Conservation (phyloP, 306 rosid species). For the Fagus crenata region DNA sequence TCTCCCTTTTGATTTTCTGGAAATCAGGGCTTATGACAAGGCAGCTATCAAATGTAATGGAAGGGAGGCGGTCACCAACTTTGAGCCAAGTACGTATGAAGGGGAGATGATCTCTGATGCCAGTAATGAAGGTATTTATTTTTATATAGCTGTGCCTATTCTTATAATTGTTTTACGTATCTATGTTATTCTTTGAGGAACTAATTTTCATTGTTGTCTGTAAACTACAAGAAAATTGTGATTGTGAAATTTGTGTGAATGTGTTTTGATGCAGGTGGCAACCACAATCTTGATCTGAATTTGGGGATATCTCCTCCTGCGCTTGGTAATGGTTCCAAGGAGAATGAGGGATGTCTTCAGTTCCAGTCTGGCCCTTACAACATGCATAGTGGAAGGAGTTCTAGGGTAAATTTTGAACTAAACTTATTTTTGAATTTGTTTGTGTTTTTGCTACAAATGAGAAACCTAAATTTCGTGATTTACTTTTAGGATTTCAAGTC, state of each 20-base stretch:
- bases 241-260: constrained; percentile 14
- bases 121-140: constrained; percentile 53
- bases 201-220: background rate
- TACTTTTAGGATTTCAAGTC: background rate
- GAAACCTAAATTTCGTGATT: background rate
- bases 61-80: constrained; percentile 96
- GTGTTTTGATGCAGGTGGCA: constrained; percentile 49
- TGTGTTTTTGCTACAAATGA: background rate
- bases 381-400: constrained; percentile 46
- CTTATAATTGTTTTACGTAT: constrained; percentile 1
- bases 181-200: constrained; percentile 13
- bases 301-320: constrained; percentile 78
- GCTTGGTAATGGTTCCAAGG: constrained; percentile 48
- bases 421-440: background rate
- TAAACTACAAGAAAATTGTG: background rate
- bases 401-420: constrained; percentile 49
- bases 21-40: constrained; percentile 97
- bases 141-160: background rate
- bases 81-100: constrained; percentile 76
- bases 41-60: constrained; percentile 97
- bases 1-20: constrained; percentile 81
- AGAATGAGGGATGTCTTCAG: constrained; percentile 51
- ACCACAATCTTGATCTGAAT: constrained; percentile 84
- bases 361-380: constrained; percentile 50
- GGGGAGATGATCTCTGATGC: constrained; percentile 59